These are phyloP conservation scores for Paramecium sonneborni DNA, from an alignment of 73 alveolate species.

Conservation along the genomic window DNA sequence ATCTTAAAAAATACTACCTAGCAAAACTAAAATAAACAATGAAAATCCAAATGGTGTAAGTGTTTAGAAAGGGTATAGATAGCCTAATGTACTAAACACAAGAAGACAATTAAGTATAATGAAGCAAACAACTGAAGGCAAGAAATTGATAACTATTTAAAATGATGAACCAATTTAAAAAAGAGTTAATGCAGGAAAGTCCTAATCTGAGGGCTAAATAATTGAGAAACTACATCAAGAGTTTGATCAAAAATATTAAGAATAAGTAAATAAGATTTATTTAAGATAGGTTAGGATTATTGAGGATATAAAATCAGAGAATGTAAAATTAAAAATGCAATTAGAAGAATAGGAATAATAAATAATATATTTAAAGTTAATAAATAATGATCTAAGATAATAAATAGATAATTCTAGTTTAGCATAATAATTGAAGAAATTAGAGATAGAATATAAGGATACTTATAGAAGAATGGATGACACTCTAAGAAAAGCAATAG, in stretches of 20 bases:
- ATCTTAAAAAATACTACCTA: background rate
- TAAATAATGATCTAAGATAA: background rate
- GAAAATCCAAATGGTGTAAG: background rate
- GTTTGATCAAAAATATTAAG: background rate
- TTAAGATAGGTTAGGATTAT: background rate
- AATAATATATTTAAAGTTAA: background rate
- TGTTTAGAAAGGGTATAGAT: background rate
- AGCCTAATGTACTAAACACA: background rate
- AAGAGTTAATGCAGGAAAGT: background rate
- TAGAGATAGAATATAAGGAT: background rate
- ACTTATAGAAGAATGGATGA: conserved; percentile 37
- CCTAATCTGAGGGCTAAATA: background rate
- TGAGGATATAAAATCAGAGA: background rate
- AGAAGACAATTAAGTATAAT: background rate
- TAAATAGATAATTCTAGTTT: background rate
- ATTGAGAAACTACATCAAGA: background rate
- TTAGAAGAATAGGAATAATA: background rate
- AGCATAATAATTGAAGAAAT: background rate
- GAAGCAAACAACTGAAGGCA: background rate
- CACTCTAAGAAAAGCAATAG: background rate
- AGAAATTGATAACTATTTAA: background rate
- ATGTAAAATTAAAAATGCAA: background rate
- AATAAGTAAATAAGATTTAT: background rate
- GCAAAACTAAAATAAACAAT: background rate
- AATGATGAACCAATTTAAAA: background rate